phyloP scores from a whole-genome alignment of 495 filamentous ascomycete genomes.

The Pseudevernia furfuracea region DNA sequence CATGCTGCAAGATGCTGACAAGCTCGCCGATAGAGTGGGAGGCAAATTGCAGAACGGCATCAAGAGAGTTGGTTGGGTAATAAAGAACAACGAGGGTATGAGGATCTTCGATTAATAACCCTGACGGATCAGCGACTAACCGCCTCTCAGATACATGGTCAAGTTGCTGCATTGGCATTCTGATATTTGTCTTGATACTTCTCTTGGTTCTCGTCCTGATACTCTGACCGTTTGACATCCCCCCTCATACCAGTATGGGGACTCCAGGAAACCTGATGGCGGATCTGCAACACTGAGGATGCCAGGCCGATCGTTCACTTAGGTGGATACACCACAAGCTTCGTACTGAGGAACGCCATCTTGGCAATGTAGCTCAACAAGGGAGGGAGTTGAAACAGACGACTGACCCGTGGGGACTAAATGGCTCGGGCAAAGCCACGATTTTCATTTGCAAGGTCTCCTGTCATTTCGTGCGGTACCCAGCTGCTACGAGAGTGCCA shows the following conservation, averaged over 20 bases:
- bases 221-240: conserved; percentile 35
- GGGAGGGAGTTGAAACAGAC: not conserved
- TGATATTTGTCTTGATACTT: conserved; percentile 79
- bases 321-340: not conserved
- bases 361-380: not conserved
- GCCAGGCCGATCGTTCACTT: not conserved
- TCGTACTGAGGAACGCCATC: not conserved
- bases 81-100: conserved; percentile 83
- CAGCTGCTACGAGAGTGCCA: not conserved
- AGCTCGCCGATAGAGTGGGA: conserved; percentile 74
- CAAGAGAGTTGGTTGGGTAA: conserved; percentile 73
- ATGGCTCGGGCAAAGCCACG: not conserved
- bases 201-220: conserved; percentile 66
- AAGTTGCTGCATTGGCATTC: conserved; percentile 80
- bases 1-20: conserved; percentile 73
- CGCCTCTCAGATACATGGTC: conserved; percentile 60
- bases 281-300: not conserved
- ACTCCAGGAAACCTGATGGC: not conserved
- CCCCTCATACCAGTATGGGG: not conserved
- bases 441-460: not conserved
- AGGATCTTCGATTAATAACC: not conserved
- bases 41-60: conserved; percentile 78
- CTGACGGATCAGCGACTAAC: conserved; percentile 27
- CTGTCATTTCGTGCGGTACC: not conserved
- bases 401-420: not conserved